A percentile compares a stretch with the other conserved stretches of the same genome.
Evolutionary conservation across 2,329 filamentous ascomycete species (phyloP).

Genomic region (Thyridium curvatum): DNA sequence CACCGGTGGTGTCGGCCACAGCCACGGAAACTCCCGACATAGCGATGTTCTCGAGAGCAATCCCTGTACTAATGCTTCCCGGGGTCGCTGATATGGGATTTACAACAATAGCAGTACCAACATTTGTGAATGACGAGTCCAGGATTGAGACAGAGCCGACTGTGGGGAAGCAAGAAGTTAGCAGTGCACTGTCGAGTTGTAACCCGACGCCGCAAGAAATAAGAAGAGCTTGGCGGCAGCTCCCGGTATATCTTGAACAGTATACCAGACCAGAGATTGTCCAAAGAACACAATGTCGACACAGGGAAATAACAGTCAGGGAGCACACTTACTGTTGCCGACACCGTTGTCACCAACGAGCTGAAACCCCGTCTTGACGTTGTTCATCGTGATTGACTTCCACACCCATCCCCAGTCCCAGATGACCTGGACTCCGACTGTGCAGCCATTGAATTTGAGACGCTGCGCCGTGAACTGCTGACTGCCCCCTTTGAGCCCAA

Average conservation of each 20-base stretch:
- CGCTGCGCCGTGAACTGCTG: conserved; percentile 26
- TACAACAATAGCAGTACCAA: no score
- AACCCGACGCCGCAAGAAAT: no score
- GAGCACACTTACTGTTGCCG: no score
- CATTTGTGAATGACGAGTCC: no score
- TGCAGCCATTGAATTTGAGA: conserved; percentile 8
- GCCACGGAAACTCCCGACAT: neutral
- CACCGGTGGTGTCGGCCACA: neutral
- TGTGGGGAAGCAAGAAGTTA: no score
- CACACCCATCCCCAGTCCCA: conserved; percentile 10
- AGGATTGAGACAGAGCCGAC: neutral
- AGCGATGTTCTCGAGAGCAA: conserved; percentile 1
- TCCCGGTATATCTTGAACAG: no score
- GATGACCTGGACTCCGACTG: conserved; percentile 2
- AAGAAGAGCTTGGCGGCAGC: no score
- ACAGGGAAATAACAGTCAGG: no score
- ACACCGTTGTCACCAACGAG: neutral
- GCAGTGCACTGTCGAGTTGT: no score
- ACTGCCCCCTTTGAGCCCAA: conserved; percentile 53
- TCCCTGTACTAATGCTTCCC: neutral
- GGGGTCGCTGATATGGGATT: neutral
- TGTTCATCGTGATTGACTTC: conserved; percentile 1
- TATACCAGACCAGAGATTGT: no score
- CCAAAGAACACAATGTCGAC: no score
- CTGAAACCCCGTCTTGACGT: conserved; percentile 2